phyloP scores from a whole-genome alignment of 2,329 filamentous ascomycete species.

The Alternaria postmessia region DNA sequence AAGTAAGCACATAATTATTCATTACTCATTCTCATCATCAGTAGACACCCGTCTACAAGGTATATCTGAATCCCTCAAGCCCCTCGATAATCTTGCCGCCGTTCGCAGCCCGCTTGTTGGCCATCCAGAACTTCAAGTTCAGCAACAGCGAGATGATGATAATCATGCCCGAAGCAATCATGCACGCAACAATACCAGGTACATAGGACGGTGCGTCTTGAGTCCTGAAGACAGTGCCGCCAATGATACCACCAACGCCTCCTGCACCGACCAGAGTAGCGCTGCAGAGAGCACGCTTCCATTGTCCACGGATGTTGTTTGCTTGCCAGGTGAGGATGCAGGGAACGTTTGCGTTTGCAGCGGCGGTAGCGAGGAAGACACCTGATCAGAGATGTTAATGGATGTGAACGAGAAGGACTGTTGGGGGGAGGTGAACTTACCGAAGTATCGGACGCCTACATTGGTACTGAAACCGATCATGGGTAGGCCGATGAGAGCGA shows the following conservation, averaged over 20 bases:
- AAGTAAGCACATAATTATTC: neutral
- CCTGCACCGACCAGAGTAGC: slow-evolving; percentile 79
- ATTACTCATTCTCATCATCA: neutral
- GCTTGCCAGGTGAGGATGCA: slow-evolving; percentile 79
- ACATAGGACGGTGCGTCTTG: slow-evolving; percentile 50
- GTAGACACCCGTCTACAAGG: slow-evolving; percentile 19
- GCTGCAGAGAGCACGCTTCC: slow-evolving; percentile 82
- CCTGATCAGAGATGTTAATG: slow-evolving; percentile 38
- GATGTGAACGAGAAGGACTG: neutral
- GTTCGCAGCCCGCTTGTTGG: slow-evolving; percentile 49
- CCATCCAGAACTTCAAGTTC: slow-evolving; percentile 43
- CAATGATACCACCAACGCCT: slow-evolving; percentile 81
- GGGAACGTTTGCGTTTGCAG: slow-evolving; percentile 79
- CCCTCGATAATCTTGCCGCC: slow-evolving; percentile 53
- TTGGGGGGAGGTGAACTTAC: neutral
- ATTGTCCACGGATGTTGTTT: slow-evolving; percentile 87
- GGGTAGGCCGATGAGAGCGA: slow-evolving; percentile 72
- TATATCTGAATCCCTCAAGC: slow-evolving; percentile 44
- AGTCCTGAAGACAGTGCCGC: slow-evolving; percentile 72
- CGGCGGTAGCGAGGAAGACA: slow-evolving; percentile 76
- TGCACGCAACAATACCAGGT: slow-evolving; percentile 49
- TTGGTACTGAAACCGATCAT: slow-evolving; percentile 74
- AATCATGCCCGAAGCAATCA: slow-evolving; percentile 47
- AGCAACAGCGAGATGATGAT: slow-evolving; percentile 44
- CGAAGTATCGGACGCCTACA: slow-evolving; percentile 69